These are phyloP conservation scores for Colletotrichum somersetense DNA, from an alignment of 2,329 filamentous ascomycete species.

Conservation along the genomic window DNA sequence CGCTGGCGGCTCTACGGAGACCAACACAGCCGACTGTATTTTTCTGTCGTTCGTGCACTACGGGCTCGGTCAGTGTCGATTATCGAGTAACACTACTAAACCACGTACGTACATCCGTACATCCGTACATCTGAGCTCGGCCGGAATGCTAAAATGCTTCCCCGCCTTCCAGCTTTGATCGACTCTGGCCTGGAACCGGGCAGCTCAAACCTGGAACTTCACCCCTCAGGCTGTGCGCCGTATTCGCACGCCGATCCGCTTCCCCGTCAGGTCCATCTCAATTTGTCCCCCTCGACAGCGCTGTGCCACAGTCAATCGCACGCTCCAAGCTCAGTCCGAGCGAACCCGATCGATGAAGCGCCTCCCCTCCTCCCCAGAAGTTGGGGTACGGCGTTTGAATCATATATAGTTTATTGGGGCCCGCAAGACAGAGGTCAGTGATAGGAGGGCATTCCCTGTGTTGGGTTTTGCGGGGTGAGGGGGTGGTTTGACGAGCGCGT, in stretches of 20 bases:
- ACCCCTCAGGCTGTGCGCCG: conserved; percentile 34
- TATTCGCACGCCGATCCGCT: conserved; percentile 18
- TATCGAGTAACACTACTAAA: conserved; percentile 1
- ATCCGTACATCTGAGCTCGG: conserved; percentile 11
- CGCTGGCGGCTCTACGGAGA: conserved; percentile 20
- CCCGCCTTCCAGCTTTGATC: conserved; percentile 29
- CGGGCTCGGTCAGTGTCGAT: not conserved
- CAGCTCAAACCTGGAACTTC: conserved; percentile 24
- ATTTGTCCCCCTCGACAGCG: not conserved
- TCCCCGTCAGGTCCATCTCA: conserved; percentile 23
- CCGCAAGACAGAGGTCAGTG: not conserved
- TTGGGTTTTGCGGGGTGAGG: conserved; percentile 7
- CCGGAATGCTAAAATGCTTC: conserved; percentile 28
- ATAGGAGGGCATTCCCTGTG: conserved; percentile 25
- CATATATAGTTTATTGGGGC: conserved; percentile 21
- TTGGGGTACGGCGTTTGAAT: conserved; percentile 26
- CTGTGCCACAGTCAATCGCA: conserved; percentile 25
- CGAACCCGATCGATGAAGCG: conserved; percentile 21
- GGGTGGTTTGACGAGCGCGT: not conserved
- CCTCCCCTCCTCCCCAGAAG: conserved; percentile 11
- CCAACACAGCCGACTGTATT: conserved; percentile 3
- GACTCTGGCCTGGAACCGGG: conserved; percentile 17
- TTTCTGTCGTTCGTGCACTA: conserved; percentile 11
- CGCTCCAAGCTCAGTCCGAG: conserved; percentile 25
- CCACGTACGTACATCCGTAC: not conserved